A percentile compares a stretch with the other conserved stretches of the same genome.
These are phyloP conservation scores for Aureobasidium sp. DNA, from an alignment of 2,329 filamentous ascomycete genomes.

Conservation along the genomic window DNA sequence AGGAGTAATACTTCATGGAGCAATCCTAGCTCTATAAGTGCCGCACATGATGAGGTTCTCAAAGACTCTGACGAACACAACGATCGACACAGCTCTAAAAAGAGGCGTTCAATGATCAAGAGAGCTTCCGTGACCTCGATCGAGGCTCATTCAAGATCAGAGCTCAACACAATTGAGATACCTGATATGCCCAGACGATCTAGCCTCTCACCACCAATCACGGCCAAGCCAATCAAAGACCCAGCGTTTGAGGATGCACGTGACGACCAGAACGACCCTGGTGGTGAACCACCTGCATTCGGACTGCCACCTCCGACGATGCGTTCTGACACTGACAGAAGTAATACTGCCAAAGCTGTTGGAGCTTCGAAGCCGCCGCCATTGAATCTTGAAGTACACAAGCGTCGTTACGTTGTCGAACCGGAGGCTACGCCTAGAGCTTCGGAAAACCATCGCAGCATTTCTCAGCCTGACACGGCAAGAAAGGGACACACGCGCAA, in stretches of 20 bases:
- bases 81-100: neutral
- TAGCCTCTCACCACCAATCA: neutral
- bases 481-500: conserved; percentile 5
- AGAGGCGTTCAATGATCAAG: conserved; percentile 3
- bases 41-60: neutral
- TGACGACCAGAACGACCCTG: neutral
- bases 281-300: conserved; percentile 4
- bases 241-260: neutral
- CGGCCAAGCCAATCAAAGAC: neutral
- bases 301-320: conserved; percentile 6
- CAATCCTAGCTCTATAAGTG: neutral
- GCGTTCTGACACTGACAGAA: conserved; percentile 14
- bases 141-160: conserved; percentile 8
- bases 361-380: conserved; percentile 24
- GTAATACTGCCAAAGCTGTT: neutral
- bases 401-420: conserved; percentile 25
- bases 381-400: conserved; percentile 36
- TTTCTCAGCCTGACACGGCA: neutral
- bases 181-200: neutral
- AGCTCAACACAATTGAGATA: conserved; percentile 11
- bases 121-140: conserved; percentile 13
- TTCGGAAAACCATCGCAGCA: neutral
- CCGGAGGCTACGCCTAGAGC: neutral
- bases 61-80: neutral
- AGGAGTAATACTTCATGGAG: neutral